Percentiles rank a stretch among this genome's conserved stretches.
These are phyloP conservation scores for Leishmania tarentolae DNA, from an alignment of 208 protist species.

Conservation along the genomic window DNA sequence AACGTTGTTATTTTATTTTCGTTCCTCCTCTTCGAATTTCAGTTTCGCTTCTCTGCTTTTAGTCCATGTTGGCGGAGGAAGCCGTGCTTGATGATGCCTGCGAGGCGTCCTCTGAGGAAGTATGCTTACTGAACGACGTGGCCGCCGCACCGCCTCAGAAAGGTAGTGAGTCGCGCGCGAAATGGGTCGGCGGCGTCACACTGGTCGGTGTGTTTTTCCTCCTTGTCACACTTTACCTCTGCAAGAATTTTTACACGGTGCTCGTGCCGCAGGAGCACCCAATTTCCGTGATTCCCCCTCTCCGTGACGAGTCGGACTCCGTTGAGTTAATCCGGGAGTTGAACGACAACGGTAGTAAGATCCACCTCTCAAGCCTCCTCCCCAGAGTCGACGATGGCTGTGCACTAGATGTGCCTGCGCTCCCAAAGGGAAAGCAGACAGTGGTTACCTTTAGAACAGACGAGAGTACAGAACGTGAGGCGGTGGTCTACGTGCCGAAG, in stretches of 20 bases:
- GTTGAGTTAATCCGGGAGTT: background rate
- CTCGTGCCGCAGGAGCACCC: background rate
- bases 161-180: too few species aligned
- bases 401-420: slow-evolving; percentile 6
- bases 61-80: background rate
- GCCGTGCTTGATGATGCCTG: background rate
- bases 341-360: slow-evolving; percentile 3
- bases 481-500: slow-evolving; percentile 52
- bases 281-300: background rate
- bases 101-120: background rate
- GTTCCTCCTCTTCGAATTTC: background rate
- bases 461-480: slow-evolving; percentile 28
- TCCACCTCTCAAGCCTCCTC: slow-evolving; percentile 8
- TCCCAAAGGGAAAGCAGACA: slow-evolving; percentile 33
- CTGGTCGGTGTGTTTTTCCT: background rate
- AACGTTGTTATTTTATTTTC: background rate
- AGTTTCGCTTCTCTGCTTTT: background rate
- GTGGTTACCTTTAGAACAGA: slow-evolving; percentile 39
- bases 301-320: slow-evolving; percentile 1
- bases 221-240: slow-evolving; percentile 2
- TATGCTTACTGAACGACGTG: background rate
- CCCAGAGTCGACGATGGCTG: background rate
- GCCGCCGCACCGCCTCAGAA: background rate
- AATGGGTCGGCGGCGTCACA: background rate
- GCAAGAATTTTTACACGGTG: background rate